Evolutionary conservation across 2,329 filamentous ascomycete genomes (phyloP).

Genomic region (Penicillium brevicompactum): DNA sequence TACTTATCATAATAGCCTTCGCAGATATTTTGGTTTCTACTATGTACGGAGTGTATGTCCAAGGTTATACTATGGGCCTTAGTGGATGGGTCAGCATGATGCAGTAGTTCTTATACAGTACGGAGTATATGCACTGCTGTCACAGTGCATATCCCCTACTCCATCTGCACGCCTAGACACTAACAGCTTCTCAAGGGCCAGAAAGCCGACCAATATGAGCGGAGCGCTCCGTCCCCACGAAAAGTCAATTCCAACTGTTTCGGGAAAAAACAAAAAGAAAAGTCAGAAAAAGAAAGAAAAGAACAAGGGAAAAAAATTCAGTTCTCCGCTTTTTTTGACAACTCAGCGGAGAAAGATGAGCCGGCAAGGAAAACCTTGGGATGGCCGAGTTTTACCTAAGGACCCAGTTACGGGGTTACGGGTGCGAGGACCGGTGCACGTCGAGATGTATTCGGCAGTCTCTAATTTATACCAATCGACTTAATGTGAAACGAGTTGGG

Average conservation of each 20-base stretch:
- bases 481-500: constrained; percentile 34
- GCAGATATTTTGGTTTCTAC: too few relatives aligned
- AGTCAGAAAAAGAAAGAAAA: neutral
- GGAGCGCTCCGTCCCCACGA: neutral
- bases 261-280: constrained; percentile 1
- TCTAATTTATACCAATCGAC: neutral
- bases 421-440: too few relatives aligned
- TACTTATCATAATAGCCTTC: neutral
- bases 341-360: constrained; percentile 8
- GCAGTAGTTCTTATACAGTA: neutral
- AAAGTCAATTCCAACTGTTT: neutral
- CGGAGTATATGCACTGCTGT: neutral
- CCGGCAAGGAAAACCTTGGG: too few relatives aligned
- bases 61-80: too few relatives aligned
- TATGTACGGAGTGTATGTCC: too few relatives aligned
- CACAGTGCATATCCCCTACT: neutral
- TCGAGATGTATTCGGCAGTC: too few relatives aligned
- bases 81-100: neutral
- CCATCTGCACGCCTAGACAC: neutral
- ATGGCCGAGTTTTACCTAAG: too few relatives aligned
- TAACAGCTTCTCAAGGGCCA: neutral
- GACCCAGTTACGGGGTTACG: too few relatives aligned
- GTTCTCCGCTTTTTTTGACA: constrained; percentile 18
- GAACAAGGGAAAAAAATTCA: constrained; percentile 8
- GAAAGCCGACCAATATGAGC: neutral